Base-by-base conservation (phyloP, 2,329 filamentous ascomycete genomes). In the Cordyceps sp. region DNA sequence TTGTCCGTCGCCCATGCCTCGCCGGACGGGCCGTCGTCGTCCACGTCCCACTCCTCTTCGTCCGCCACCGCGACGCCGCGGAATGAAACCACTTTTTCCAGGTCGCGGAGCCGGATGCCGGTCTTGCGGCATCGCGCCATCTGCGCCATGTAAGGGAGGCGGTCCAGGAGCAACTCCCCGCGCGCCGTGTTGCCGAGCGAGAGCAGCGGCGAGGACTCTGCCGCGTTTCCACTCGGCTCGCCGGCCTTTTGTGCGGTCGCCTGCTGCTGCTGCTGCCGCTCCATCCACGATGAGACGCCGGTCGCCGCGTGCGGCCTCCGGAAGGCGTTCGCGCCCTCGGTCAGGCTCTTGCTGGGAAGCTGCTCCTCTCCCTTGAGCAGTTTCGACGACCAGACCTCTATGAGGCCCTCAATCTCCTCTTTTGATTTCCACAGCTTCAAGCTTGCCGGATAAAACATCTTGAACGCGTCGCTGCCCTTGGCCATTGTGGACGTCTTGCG, bases 361-460 rank as follows among this genome's bases (percentile, higher is more conserved):
- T 46, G 42, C 5, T 54, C 52, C 26, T 72, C 67, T 3, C 70
- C 69, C 33, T 64, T 66, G 23, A 78, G 64, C 15, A 76, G 55
- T 31, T 65, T 68, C 1, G 66, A 61, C 1, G 75, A 71, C 66
- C 79, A 82, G 35, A 77, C 46, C 35, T 84, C 78, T 1, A 93
- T 58, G 2, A 83, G 52, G 1, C 71, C 74, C 37, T 83, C 78
- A 6, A 88, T 65, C 49, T 94, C 86, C 48, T 96, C 86, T 39
- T 73, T 78, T 34, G 74, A 69, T 37, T 78, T 69, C 84, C 86
- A 93, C 10, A 94, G 54, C 43, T 84, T 84, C 26, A 93, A 59
- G 34, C 79, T 84, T 1, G 75, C 75, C 0, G 90, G 90, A 46
- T 90, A 98, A 42, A 86, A 92, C 82, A 98, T 93, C 47, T 81